Conservation (phyloP, 371 early-diverging fungal species). For the Capillidium rhysosporum region DNA sequence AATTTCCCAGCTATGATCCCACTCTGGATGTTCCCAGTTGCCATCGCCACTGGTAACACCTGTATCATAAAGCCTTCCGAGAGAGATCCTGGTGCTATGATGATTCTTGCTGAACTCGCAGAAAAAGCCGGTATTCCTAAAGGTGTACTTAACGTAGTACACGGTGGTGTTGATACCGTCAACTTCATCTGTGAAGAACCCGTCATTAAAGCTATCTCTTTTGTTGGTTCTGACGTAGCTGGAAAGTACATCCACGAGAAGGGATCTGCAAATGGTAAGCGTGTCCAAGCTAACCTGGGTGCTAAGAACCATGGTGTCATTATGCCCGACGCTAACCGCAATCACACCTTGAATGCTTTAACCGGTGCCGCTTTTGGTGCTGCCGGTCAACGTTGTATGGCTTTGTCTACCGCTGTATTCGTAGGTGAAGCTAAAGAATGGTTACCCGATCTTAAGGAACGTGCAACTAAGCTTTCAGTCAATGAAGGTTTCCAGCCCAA, state of each 20-base stretch:
- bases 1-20: slow-evolving; percentile 97
- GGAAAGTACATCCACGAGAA: slow-evolving; percentile 77
- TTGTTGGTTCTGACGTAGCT: slow-evolving; percentile 84
- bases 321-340: slow-evolving; percentile 77
- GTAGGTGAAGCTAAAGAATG: slow-evolving; percentile 77
- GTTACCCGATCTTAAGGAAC: slow-evolving; percentile 74
- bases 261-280: slow-evolving; percentile 79
- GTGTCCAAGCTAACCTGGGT: slow-evolving; percentile 90
- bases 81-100: slow-evolving; percentile 86
- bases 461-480: slow-evolving; percentile 70
- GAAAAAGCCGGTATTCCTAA: slow-evolving; percentile 83
- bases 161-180: slow-evolving; percentile 76
- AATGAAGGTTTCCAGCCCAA: slow-evolving; percentile 68
- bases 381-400: slow-evolving; percentile 93
- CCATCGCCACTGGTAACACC: slow-evolving; percentile 81
- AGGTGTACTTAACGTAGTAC: slow-evolving; percentile 87
- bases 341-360: slow-evolving; percentile 75
- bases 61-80: slow-evolving; percentile 85
- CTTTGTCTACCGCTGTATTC: slow-evolving; percentile 75
- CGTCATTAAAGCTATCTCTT: slow-evolving; percentile 78
- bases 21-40: slow-evolving; percentile 75
- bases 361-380: slow-evolving; percentile 94
- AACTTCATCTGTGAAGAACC: slow-evolving; percentile 81
- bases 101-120: slow-evolving; percentile 79
- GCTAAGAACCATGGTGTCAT: slow-evolving; percentile 97